Evolutionary conservation across 352 stramenopile genomes (phyloP), one percentile per base, ranked within the genome.

Genomic region (Phytophthora pseudosyringae): DNA sequence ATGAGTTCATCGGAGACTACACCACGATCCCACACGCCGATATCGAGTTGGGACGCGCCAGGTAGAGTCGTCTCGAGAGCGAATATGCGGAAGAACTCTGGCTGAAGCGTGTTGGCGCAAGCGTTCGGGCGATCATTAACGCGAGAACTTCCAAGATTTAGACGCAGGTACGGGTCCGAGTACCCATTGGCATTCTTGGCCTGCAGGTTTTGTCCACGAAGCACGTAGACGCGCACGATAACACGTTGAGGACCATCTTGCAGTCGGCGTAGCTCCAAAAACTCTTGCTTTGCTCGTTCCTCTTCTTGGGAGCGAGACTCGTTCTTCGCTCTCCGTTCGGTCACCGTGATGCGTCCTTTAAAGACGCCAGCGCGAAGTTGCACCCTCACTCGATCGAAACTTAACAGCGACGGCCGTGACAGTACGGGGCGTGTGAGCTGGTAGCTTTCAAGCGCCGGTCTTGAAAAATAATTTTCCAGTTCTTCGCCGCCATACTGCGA

Each of bases 1-100:
- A 98, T 98, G 1, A 98, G 79, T 26, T 97, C 78, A 64, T 98
- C 90, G 1, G 57, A 45, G 3, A 96, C 61, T 0, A 90, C 29
- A 35, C 93, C 86, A 55, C 91, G 83, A 63, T 95, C 88, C 83
- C 88, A 95, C 15, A 96, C 78, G 18, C 66, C 62, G 39, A 95
- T 86, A 25, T 92, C 81, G 1, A 96, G 78, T 49, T 95, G 87
- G 0, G 85, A 95, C 8, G 86, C 76, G 1, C 83, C 88, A 3
- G 89, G 89, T 5, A 96, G 62, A 8, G 69, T 88, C 21, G 88
- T 88, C 35, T 86, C 64, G 43, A 95, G 78, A 3, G 75, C 75
- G 46, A 89, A 94, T 39, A 78, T 58, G 4, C 72, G 76, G 61
- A 84, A 93, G 65, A 96, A 96, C 12, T 95, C 80, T 1, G 87